Conservation (phyloP, 164 flowering plant genomes). For the Nelumbo lutea region DNA sequence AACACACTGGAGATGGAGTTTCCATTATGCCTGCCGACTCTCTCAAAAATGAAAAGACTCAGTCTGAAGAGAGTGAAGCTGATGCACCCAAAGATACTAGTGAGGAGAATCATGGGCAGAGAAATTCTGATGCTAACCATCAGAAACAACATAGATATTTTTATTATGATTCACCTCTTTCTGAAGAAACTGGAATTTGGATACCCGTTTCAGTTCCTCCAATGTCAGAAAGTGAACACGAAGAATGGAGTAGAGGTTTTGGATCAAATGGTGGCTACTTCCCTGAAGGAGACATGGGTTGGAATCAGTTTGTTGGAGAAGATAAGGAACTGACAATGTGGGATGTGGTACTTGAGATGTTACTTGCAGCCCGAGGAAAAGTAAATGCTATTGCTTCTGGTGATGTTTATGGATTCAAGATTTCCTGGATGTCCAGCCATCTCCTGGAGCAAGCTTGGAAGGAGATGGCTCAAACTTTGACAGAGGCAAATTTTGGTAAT, state of each 20-base stretch:
- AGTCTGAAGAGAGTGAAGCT: neutral
- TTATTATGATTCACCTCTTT: constrained; percentile 67
- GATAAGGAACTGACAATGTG: constrained; percentile 90
- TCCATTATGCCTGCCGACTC: neutral
- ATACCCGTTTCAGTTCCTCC: constrained; percentile 98
- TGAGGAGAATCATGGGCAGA: neutral
- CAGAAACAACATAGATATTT: constrained; percentile 57
- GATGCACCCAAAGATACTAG: neutral
- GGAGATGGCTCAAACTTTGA: constrained; percentile 91
- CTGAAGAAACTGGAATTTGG: constrained; percentile 91
- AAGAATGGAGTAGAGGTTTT: constrained; percentile 58
- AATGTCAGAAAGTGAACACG: constrained; percentile 65
- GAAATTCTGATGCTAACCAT: constrained; percentile 5
- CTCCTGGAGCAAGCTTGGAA: constrained; percentile 91
- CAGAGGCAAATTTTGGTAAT: constrained; percentile 60
- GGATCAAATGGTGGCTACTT: constrained; percentile 65
- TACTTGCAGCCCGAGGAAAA: constrained; percentile 80
- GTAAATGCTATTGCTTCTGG: constrained; percentile 61
- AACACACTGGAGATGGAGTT: neutral
- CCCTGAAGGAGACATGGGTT: constrained; percentile 82
- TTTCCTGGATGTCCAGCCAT: constrained; percentile 57
- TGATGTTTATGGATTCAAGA: constrained; percentile 28
- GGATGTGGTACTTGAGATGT: constrained; percentile 89
- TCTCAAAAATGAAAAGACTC: neutral
- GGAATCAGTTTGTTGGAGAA: constrained; percentile 56